phyloP scores from a whole-genome alignment of 495 filamentous ascomycete genomes.

The Mytilinidion resinicola region DNA sequence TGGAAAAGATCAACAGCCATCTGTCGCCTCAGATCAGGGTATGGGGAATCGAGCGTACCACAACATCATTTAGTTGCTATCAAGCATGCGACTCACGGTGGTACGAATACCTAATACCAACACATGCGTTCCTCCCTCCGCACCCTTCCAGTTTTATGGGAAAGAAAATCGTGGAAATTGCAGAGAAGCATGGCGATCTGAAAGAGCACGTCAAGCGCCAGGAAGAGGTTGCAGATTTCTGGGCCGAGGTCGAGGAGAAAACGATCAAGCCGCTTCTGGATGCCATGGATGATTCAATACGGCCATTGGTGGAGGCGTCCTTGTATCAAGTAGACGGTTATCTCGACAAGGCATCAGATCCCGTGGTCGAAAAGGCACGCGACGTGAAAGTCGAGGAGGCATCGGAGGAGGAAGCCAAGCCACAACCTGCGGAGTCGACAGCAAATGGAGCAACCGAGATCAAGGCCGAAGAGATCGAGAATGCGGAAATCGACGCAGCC shows the following conservation, averaged over 20 bases:
- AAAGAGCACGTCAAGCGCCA: conserved; percentile 63
- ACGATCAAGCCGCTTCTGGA: conserved; percentile 69
- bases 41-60: conserved; percentile 84
- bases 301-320: conserved; percentile 37
- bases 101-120: conserved; percentile 95
- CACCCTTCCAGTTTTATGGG: conserved; percentile 81
- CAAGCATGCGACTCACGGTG: conserved; percentile 86
- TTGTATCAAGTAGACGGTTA: conserved; percentile 41
- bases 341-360: neutral
- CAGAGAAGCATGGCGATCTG: conserved; percentile 62
- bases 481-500: conserved; percentile 6
- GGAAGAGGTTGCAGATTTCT: conserved; percentile 70
- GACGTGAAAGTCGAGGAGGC: neutral
- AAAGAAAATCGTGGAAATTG: conserved; percentile 64
- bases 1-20: conserved; percentile 81
- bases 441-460: conserved; percentile 17
- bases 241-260: conserved; percentile 70
- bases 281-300: conserved; percentile 41
- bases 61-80: conserved; percentile 83
- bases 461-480: neutral
- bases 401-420: neutral
- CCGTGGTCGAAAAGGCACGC: neutral
- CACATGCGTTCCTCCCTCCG: conserved; percentile 82
- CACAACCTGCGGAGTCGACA: conserved; percentile 11
- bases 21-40: conserved; percentile 84